phyloP scores from a whole-genome alignment of 768 basidiomycete species.

The Suillus fuscotomentosus region DNA sequence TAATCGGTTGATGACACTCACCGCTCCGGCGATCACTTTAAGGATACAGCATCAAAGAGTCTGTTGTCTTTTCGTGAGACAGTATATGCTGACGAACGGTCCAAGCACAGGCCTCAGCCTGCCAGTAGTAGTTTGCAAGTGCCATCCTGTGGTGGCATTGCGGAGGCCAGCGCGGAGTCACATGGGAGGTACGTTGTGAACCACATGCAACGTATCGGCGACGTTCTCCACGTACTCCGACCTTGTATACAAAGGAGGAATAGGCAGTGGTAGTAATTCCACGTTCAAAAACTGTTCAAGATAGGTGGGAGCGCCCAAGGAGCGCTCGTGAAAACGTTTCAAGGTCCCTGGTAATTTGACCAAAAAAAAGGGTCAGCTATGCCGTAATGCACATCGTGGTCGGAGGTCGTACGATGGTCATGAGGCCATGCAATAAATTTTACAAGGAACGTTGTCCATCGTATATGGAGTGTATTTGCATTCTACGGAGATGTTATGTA shows the following conservation, averaged over 20 bases:
- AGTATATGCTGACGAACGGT: neutral
- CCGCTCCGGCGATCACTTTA: neutral
- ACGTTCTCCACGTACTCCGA: neutral
- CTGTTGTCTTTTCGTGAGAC: neutral
- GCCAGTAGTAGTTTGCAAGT: neutral
- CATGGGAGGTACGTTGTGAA: neutral
- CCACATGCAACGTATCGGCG: neutral
- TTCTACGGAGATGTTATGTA: neutral
- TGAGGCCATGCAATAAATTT: neutral
- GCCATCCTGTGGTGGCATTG: neutral
- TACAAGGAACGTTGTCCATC: neutral
- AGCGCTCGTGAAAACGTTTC: neutral
- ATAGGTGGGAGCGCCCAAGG: neutral
- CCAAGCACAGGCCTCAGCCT: neutral
- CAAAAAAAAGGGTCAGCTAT: neutral
- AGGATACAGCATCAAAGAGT: neutral
- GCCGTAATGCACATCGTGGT: neutral
- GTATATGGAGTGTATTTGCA: neutral
- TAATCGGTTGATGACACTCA: neutral
- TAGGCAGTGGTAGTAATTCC: neutral
- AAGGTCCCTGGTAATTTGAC: neutral
- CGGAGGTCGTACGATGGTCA: too few species aligned
- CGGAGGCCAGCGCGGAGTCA: neutral
- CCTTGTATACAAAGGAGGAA: neutral
- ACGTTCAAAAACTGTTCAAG: neutral